Percentiles rank a stretch among this genome's conserved stretches.
phyloP scores from a whole-genome alignment of 768 basidiomycete genomes.

The Rhodosporidiobolus odoratus region DNA sequence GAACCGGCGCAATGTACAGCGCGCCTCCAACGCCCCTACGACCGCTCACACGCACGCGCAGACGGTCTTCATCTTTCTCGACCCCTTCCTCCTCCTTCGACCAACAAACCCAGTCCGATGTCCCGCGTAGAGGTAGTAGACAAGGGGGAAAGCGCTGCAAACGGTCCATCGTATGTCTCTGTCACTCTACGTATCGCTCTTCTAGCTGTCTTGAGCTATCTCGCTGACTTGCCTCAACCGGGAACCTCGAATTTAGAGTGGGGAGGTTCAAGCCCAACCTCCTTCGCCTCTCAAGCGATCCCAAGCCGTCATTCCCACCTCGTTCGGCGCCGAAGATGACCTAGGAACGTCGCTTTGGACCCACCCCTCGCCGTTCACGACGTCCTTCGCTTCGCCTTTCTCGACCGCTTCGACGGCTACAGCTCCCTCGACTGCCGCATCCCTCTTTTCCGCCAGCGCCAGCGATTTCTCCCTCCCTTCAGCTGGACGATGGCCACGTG shows the following conservation, averaged over 20 bases:
- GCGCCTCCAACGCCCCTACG: neutral
- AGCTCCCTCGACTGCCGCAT: neutral
- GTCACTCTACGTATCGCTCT: no score
- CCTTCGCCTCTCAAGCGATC: slow-evolving; percentile 16
- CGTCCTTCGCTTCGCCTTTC: neutral
- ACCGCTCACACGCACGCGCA: neutral
- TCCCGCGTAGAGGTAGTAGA: neutral
- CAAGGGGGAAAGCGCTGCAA: neutral
- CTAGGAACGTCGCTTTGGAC: neutral
- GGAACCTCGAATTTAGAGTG: neutral
- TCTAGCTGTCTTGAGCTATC: no score
- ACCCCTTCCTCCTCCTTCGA: neutral
- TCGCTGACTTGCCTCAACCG: neutral
- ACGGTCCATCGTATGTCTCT: neutral
- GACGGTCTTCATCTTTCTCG: neutral
- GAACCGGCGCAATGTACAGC: neutral
- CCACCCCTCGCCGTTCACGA: neutral
- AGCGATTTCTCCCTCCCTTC: slow-evolving; percentile 14
- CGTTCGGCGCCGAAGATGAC: neutral
- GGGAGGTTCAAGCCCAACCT: neutral
- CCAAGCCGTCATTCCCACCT: neutral
- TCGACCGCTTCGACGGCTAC: neutral
- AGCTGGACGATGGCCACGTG: neutral
- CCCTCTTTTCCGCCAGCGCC: slow-evolving; percentile 5
- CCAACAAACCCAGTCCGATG: neutral